Conservation (phyloP, 305 asterid species). For the Fraxinus platypoda region DNA sequence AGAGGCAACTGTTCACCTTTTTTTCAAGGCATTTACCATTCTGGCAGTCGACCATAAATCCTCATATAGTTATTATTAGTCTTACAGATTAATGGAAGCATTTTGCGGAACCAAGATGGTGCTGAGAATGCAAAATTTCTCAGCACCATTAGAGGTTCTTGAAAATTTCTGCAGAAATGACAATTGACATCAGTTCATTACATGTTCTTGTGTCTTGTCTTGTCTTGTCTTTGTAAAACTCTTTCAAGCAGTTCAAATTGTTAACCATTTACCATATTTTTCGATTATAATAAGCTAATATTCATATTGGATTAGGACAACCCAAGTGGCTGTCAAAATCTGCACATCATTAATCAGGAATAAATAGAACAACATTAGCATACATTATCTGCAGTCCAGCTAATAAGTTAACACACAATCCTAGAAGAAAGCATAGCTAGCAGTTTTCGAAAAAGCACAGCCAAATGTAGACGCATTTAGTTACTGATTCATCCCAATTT, state of each 20-base stretch:
- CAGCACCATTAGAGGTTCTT: background rate
- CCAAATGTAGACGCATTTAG: constrained; percentile 9
- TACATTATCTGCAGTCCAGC: background rate
- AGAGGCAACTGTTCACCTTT: background rate
- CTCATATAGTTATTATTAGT: background rate
- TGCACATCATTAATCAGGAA: background rate
- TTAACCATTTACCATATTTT: background rate
- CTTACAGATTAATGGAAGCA: constrained; percentile 23
- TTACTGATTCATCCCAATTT: constrained; percentile 23
- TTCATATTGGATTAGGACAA: background rate
- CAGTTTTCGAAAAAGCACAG: background rate
- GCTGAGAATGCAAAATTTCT: background rate
- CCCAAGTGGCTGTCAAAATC: background rate
- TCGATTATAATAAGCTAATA: background rate
- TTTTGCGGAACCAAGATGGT: background rate
- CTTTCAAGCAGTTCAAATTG: background rate
- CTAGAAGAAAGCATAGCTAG: background rate
- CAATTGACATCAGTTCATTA: background rate
- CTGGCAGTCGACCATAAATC: background rate
- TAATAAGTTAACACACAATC: background rate
- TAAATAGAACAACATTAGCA: background rate
- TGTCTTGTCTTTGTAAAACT: background rate
- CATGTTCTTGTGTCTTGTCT: background rate
- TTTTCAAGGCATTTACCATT: background rate
- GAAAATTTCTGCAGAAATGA: background rate